Conservation (phyloP, 2,329 filamentous ascomycete genomes). For the Cytospora chrysosperma region DNA sequence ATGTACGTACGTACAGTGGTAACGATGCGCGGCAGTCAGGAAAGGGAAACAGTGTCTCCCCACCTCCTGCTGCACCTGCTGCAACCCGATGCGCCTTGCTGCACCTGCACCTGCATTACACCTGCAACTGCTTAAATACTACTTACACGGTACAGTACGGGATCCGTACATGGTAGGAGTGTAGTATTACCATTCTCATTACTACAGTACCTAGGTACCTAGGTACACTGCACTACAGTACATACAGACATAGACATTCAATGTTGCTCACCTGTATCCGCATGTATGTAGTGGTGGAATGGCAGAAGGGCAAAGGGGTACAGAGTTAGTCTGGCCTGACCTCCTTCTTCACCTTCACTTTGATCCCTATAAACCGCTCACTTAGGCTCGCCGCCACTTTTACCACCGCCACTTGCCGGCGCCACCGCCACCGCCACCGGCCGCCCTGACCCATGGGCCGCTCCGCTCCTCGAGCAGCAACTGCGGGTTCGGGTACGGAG, state of each 20-base stretch:
- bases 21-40: background rate
- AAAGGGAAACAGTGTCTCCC: too few relatives aligned
- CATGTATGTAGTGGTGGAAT: too few relatives aligned
- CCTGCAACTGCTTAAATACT: background rate
- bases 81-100: background rate
- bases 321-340: too few relatives aligned
- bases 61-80: background rate
- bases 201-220: too few relatives aligned
- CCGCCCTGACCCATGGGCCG: background rate
- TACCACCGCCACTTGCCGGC: background rate
- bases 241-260: too few relatives aligned
- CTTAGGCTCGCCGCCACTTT: too few relatives aligned
- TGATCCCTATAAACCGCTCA: too few relatives aligned
- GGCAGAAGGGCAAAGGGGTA: too few relatives aligned
- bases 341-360: background rate
- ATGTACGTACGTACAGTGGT: too few relatives aligned
- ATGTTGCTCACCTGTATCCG: too few relatives aligned
- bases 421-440: background rate
- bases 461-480: background rate
- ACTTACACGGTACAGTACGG: background rate
- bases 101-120: background rate
- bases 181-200: background rate
- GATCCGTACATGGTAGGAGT: too few relatives aligned
- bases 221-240: too few relatives aligned
- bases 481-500: background rate